phyloP scores from a whole-genome alignment of 805 yeast species.

The Nakazawaea laoshanensis region DNA sequence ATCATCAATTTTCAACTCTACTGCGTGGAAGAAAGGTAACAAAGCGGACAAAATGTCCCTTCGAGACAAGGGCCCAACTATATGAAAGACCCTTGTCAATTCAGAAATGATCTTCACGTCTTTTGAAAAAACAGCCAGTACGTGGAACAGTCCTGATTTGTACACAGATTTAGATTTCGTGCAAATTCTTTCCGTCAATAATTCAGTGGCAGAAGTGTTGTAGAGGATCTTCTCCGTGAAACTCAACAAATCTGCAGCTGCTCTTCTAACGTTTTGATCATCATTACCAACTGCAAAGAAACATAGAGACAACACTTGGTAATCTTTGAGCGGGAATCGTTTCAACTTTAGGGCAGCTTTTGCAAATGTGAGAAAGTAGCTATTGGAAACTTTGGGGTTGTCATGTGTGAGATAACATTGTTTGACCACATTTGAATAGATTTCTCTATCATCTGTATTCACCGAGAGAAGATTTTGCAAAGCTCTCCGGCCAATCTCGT shows the following conservation, averaged over 20 bases:
- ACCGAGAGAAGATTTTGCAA: conserved; percentile 54
- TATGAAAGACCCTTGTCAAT: conserved; percentile 59
- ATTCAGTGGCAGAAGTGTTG: conserved; percentile 43
- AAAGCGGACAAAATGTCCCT: conserved; percentile 75
- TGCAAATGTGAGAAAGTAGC: conserved; percentile 66
- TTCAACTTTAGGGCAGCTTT: conserved; percentile 49
- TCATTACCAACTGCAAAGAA: conserved; percentile 74
- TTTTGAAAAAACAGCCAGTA: conserved; percentile 66
- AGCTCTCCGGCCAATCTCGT: conserved; percentile 61
- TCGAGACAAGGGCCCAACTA: conserved; percentile 49
- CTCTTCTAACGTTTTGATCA: conserved; percentile 53
- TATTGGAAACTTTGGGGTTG: conserved; percentile 43
- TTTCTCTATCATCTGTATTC: conserved; percentile 47
- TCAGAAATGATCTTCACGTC: conserved; percentile 58
- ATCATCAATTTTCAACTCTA: conserved; percentile 41
- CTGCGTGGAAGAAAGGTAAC: conserved; percentile 88
- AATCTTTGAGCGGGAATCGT: conserved; percentile 41
- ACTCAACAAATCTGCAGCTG: conserved; percentile 66
- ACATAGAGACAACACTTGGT: conserved; percentile 67
- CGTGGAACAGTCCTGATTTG: conserved; percentile 75
- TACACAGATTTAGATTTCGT: conserved; percentile 76
- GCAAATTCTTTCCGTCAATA: conserved; percentile 61
- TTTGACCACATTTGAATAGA: conserved; percentile 50
- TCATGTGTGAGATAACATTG: conserved; percentile 60
- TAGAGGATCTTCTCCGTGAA: conserved; percentile 55